These are phyloP conservation scores for Ophiocordyceps unilateralis DNA, from an alignment of 2,329 filamentous ascomycete genomes.

Conservation along the genomic window DNA sequence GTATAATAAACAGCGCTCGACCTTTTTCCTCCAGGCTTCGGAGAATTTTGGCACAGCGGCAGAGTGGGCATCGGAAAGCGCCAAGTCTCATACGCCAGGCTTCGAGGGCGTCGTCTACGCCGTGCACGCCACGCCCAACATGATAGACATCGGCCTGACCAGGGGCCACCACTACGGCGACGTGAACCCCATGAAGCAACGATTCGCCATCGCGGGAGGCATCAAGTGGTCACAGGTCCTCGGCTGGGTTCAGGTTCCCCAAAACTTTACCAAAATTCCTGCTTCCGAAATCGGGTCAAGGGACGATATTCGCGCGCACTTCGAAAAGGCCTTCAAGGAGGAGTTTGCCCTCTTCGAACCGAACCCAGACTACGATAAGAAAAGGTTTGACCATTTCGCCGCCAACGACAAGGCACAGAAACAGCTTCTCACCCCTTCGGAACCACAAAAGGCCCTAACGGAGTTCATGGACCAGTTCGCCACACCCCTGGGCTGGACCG, in stretches of 20 bases:
- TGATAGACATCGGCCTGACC: background rate
- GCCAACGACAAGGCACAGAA: background rate
- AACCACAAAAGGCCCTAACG: background rate
- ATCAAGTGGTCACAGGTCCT: conserved; percentile 1
- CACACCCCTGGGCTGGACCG: background rate
- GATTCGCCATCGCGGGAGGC: background rate
- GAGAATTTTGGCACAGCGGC: background rate
- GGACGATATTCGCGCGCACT: background rate
- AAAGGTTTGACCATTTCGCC: background rate
- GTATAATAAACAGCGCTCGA: background rate
- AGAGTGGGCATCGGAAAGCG: background rate
- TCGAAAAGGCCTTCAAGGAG: background rate
- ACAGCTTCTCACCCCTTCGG: background rate
- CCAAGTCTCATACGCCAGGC: background rate
- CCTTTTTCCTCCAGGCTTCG: background rate
- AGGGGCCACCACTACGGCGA: background rate
- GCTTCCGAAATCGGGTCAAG: background rate
- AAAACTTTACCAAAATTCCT: background rate
- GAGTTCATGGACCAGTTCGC: background rate
- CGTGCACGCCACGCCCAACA: background rate
- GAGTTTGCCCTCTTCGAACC: background rate
- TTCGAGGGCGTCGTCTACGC: background rate
- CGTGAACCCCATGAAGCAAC: background rate
- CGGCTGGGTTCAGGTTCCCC: conserved; percentile 1
- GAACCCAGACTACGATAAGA: background rate